Base-by-base conservation (phyloP, 371 early-diverging fungal species). In the Aphelidium insulamus region DNA sequence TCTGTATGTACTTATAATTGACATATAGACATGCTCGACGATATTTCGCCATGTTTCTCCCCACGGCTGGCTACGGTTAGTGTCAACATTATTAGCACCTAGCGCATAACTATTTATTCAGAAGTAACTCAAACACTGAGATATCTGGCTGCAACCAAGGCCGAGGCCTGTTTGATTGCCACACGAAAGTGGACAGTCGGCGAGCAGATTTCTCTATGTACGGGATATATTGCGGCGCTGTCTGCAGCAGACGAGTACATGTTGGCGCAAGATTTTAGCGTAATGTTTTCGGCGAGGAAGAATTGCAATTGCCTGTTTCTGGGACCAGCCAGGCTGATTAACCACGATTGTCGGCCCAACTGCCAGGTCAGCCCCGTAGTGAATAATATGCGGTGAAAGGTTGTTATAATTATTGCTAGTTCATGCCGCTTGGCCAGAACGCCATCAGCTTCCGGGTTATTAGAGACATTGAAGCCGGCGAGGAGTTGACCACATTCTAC, bases 271-370 rank as follows among this genome's bases (percentile, higher is more conserved):
- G 90, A 92, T 48, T 87, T 90, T 41, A 73, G 72, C 36, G 76
- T 92, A 40, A 79, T 92, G 62, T 77, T 62, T 51, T 76, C 79
- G 16, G 62, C 66, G 17, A 58, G 73, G 19, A 59, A 66, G 29
- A 65, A 65, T 7, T 54, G 60, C 38, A 70, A 66, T 49, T 79
- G 79, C 35, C 48, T 90, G 14, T 78, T 90, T 36, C 55, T 86
- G n/a, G 94, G 94, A 4, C 94, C 94, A 19, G 91, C 82, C 2
- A 66, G 94, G 5, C 90, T 92, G 50, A 79, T 81, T 14, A 90
- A 92, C 43, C 94, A 92, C 50, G 91, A 92, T 46, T 92, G 94
- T 50, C 57, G 72, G 30, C 68, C 87, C 0, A 92, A 87, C 40
- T 73, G 75, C 41, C 58, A 62, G 44, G 69, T 71, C 45, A 30